Base-by-base conservation (phyloP, 148 eudicot genomes). In the Limonium bicolor region DNA sequence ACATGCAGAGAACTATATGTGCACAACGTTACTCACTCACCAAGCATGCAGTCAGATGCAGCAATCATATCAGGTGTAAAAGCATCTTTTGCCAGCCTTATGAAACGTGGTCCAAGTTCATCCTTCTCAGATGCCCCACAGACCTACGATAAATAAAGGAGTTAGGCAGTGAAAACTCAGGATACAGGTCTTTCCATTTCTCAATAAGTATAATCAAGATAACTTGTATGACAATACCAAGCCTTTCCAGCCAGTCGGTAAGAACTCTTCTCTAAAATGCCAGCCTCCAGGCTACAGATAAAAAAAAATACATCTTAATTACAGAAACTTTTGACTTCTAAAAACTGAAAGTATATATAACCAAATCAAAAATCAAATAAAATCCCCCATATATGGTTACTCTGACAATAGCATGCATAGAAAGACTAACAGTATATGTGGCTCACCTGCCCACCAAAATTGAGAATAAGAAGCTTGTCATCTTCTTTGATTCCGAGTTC, bases 31-130 rank as follows among this genome's bases (percentile, higher is more conserved):
- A 23, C 22, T 46, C 51, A 78, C 94, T 64, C 12, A 86, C 96
- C 96, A 58, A 86, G 94, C 96, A 86, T 82, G 61, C 94, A 82
- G 49, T 86, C 96, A 37, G 96, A 82, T 68, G 96, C 94, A 40
- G 96, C 96, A 41, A 86, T 86, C 28, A 82, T 40, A 68, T 86
- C 96, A 56, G 96, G 96, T 32, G 96, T 86, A 50, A 82, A 86
- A 6, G 61, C 66, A 56, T 76, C 88, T 71, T 62, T 82, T 7
- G 85, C 71, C 11, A 86, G 77, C 70, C 73, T 82, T 48, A 78
- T 42, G 37, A 82, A 86, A 63, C 62, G 73, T 35, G 88, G 60
- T 23, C 94, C 94, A 64, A 86, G 77, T 23, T 72, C 71, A 41
- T 73, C 71, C 54, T 48, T 61, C 13, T 78, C 85, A 57, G 88